Evolutionary conservation across 2,329 filamentous ascomycete genomes (phyloP).

Genomic region (Colletotrichum destructivum): DNA sequence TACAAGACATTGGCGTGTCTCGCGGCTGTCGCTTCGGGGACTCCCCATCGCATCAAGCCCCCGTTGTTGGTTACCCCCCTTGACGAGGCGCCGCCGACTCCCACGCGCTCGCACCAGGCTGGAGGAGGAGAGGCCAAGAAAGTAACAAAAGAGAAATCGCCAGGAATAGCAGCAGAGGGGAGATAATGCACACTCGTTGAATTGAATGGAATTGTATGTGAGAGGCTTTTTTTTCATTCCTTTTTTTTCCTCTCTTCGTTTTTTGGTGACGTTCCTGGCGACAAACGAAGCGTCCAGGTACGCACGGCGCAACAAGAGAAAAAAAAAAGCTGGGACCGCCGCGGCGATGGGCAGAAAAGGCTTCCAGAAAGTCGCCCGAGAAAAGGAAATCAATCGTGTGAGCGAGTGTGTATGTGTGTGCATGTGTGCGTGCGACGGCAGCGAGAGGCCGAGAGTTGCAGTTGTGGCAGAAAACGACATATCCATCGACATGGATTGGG

Average conservation of each 20-base stretch:
- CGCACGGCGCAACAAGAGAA: neutral
- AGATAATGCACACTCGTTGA: conserved; percentile 10
- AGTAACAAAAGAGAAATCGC: neutral
- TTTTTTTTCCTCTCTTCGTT: no score
- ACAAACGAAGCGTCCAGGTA: neutral
- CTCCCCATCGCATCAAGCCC: conserved; percentile 2
- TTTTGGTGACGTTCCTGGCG: no score
- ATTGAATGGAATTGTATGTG: neutral
- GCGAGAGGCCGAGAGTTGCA: neutral
- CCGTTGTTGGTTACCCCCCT: neutral
- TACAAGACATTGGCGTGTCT: conserved; percentile 4
- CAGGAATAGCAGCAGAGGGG: neutral
- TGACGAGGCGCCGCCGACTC: neutral
- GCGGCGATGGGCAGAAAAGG: conserved; percentile 31
- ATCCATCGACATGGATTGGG: neutral
- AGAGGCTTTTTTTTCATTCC: no score
- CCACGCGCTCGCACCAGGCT: neutral
- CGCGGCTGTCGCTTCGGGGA: conserved; percentile 1
- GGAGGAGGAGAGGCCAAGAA: neutral
- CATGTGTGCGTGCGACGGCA: no score
- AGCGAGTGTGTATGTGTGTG: no score
- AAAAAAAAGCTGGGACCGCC: neutral
- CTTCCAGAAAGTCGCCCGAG: conserved; percentile 28
- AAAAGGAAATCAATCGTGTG: neutral
- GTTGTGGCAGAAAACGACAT: conserved; percentile 4